phyloP scores from a whole-genome alignment of 805 yeast genomes.

The Metschnikowia baotianmanensis region DNA sequence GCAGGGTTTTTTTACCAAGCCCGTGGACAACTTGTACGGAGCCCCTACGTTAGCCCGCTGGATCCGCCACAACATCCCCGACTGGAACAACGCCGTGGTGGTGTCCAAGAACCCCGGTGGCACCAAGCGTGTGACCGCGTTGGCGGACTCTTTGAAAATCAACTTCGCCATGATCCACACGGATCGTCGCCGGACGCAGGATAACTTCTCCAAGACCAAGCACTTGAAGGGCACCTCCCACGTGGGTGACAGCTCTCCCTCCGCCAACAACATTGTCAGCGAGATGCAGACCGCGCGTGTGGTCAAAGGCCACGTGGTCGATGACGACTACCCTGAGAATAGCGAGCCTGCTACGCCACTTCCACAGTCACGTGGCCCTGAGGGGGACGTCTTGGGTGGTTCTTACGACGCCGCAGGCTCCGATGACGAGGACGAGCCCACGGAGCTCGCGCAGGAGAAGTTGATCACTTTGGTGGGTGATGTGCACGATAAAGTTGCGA shows the following conservation, averaged over 20 bases:
- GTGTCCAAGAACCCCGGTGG: conserved; percentile 99
- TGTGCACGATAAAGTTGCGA: conserved; percentile 87
- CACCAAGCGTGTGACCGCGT: conserved; percentile 93
- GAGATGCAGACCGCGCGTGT: conserved; percentile 95
- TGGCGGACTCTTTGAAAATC: conserved; percentile 94
- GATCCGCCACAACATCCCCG: conserved; percentile 87
- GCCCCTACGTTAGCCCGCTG: conserved; percentile 95
- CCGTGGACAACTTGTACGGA: conserved; percentile 94
- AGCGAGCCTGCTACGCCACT: conserved; percentile 8
- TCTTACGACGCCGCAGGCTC: conserved; percentile 75
- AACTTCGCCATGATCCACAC: conserved; percentile 99
- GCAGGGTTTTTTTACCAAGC: conserved; percentile 98
- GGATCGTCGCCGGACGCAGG: conserved; percentile 88
- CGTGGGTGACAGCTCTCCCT: conserved; percentile 53
- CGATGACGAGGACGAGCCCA: conserved; percentile 84
- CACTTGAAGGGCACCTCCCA: conserved; percentile 32
- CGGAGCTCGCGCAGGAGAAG: conserved; percentile 64
- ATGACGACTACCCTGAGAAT: conserved; percentile 59
- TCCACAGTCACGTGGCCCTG: conserved; percentile 15
- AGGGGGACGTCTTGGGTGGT: conserved; percentile 70
- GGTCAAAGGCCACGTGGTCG: conserved; percentile 95
- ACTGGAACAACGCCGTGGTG: conserved; percentile 86
- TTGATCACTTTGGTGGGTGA: conserved; percentile 95
- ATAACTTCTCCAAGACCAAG: conserved; percentile 44
- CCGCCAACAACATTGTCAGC: conserved; percentile 65